A percentile compares a stretch with the other conserved stretches of the same genome.
Conservation (phyloP, 306 rosid species). For the Rosa persica region DNA sequence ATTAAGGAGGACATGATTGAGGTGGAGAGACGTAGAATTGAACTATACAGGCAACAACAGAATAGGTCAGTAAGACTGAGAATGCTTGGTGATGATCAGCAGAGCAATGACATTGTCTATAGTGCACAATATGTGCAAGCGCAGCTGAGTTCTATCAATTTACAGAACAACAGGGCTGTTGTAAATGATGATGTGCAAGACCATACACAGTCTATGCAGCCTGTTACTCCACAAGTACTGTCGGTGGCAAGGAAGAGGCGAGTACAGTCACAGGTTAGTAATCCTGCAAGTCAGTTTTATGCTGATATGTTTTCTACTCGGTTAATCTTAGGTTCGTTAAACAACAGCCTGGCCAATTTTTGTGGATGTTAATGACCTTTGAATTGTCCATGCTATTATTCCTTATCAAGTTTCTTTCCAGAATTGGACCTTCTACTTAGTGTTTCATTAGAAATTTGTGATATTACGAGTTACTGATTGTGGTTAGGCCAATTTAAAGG, state of each 20-base stretch:
- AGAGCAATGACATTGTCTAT: constrained; percentile 46
- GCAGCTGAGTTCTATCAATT: constrained; percentile 53
- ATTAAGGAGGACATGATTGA: constrained; percentile 72
- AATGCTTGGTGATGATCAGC: constrained; percentile 59
- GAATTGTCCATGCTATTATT: neutral
- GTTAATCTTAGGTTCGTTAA: neutral
- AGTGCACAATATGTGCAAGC: constrained; percentile 48
- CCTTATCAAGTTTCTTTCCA: neutral
- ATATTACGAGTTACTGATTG: neutral
- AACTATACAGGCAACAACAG: constrained; percentile 49
- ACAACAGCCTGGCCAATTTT: neutral
- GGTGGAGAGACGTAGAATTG: constrained; percentile 81
- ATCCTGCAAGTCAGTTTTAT: neutral
- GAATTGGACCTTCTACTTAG: neutral
- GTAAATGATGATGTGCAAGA: constrained; percentile 47
- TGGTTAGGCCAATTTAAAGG: constrained; percentile 8
- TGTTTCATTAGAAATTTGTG: neutral
- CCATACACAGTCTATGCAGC: constrained; percentile 51
- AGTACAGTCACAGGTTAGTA: constrained; percentile 69
- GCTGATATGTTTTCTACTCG: neutral
- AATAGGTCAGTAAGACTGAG: constrained; percentile 56
- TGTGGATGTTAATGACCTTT: neutral
- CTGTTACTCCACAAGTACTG: constrained; percentile 43
- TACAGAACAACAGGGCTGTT: constrained; percentile 43
- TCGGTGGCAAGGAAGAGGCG: constrained; percentile 65